phyloP scores from a whole-genome alignment of 148 eudicot genomes.

The Linanthus parryae region DNA sequence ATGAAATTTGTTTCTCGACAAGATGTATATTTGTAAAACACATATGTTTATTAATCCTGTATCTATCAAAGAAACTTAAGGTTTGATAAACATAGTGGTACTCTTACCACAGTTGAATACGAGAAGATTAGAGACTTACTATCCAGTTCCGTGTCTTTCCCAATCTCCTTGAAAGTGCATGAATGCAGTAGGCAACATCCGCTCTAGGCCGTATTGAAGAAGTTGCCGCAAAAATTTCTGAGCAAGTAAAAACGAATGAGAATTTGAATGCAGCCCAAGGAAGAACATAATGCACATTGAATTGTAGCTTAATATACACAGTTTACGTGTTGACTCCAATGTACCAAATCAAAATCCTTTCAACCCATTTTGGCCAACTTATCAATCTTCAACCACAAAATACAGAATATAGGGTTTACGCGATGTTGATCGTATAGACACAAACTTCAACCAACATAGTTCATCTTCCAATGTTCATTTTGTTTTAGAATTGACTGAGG shows the following conservation, averaged over 20 bases:
- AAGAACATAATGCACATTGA: background rate
- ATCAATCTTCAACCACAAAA: background rate
- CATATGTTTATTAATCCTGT: background rate
- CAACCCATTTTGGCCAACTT: background rate
- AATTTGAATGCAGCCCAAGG: conserved; percentile 8
- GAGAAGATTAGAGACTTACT: conserved; percentile 33
- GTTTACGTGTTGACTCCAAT: background rate
- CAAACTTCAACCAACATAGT: too few relatives aligned
- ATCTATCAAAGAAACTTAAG: background rate
- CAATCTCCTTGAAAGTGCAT: conserved; percentile 83
- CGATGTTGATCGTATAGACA: background rate
- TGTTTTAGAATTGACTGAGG: background rate
- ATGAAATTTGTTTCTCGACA: background rate
- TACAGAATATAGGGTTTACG: background rate
- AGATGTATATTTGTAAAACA: background rate
- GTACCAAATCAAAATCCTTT: background rate
- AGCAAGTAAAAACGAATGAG: conserved; percentile 9
- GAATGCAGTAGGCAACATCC: conserved; percentile 94
- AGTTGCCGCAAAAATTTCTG: conserved; percentile 74
- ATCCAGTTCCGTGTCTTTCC: conserved; percentile 94
- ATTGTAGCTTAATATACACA: background rate
- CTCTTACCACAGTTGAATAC: too few relatives aligned
- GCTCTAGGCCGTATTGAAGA: conserved; percentile 72
- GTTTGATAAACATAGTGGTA: background rate
- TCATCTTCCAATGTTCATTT: background rate